Percentiles rank a stretch among this genome's conserved stretches.
Conservation (phyloP, 1,139 yeast species). For the Scheffersomyces quercinus region DNA sequence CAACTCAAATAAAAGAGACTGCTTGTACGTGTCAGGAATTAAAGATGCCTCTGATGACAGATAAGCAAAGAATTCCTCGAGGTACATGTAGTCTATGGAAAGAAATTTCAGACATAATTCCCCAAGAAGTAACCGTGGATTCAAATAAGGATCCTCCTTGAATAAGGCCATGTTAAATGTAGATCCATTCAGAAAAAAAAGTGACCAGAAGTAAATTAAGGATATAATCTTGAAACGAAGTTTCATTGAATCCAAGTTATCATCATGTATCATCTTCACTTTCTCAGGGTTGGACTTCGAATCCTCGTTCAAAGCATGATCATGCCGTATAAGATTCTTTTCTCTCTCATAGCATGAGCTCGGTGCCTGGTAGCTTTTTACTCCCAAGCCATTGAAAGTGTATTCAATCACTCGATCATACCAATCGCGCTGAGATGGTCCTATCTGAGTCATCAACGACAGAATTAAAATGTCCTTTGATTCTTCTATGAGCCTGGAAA, state of each 20-base stretch:
- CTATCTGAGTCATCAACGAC: conserved; percentile 19
- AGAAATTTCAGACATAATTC: conserved; percentile 12
- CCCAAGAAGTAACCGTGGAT: conserved; percentile 8
- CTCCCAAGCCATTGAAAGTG: conserved; percentile 29
- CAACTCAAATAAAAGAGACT: conserved; percentile 12
- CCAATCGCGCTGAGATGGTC: conserved; percentile 23
- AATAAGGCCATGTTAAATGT: conserved; percentile 1
- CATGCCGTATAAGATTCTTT: conserved; percentile 20
- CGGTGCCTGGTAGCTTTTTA: conserved; percentile 18
- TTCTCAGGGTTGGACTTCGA: conserved; percentile 5
- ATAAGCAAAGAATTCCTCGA: conserved; percentile 12
- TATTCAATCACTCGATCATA: conserved; percentile 34
- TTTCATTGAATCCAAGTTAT: conserved; percentile 29
- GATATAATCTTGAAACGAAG: conserved; percentile 25
- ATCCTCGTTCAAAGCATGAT: conserved; percentile 11
- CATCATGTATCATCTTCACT: conserved; percentile 10
- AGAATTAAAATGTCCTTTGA: conserved; percentile 9
- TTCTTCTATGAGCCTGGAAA: background rate
- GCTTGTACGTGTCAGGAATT: conserved; percentile 9
- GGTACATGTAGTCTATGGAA: conserved; percentile 9
- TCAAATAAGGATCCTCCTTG: conserved; percentile 5
- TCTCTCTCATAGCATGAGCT: conserved; percentile 33
- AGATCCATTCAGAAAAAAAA: conserved; percentile 15
- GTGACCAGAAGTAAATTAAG: conserved; percentile 23
- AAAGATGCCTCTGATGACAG: background rate